These are phyloP conservation scores for Cystobasidiaceae sp. DNA, from an alignment of 1,284 basidiomycete species.

Conservation along the genomic window DNA sequence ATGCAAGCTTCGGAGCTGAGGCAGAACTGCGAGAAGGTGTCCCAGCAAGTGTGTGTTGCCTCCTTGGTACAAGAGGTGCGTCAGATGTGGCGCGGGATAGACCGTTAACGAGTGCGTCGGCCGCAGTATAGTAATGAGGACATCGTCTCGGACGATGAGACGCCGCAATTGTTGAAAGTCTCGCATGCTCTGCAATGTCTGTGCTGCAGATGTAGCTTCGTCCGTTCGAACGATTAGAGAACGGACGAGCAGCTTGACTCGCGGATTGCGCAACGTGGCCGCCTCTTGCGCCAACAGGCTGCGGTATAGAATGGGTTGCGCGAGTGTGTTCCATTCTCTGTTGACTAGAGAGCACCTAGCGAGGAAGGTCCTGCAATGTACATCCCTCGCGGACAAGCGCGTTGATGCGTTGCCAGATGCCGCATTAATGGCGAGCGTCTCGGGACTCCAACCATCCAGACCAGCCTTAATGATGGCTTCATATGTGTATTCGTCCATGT, in stretches of 20 bases:
- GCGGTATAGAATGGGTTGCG: background rate
- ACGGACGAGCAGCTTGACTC: background rate
- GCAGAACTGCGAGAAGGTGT: background rate
- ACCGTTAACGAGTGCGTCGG: background rate
- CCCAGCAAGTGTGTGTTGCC: conserved; percentile 1
- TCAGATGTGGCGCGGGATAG: background rate
- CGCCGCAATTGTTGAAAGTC: background rate
- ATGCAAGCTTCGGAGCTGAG: conserved; percentile 2
- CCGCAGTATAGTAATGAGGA: background rate
- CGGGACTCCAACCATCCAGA: conserved; percentile 18
- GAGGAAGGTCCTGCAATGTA: background rate
- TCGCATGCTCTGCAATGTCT: background rate
- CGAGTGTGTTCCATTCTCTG: background rate
- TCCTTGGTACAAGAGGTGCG: conserved; percentile 20
- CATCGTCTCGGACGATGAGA: background rate
- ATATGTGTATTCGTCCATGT: conserved; percentile 2
- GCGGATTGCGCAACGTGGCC: background rate
- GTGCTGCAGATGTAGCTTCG: background rate
- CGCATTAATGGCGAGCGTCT: background rate
- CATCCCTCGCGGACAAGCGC: background rate
- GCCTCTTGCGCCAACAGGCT: background rate
- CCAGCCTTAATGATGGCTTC: background rate
- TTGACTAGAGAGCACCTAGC: conserved; percentile 14
- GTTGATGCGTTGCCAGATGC: background rate
- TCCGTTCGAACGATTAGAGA: background rate